A percentile compares a stretch with the other conserved stretches of the same genome.
phyloP scores from a whole-genome alignment of 345 rosid genomes.

The Linum usitatissimum region DNA sequence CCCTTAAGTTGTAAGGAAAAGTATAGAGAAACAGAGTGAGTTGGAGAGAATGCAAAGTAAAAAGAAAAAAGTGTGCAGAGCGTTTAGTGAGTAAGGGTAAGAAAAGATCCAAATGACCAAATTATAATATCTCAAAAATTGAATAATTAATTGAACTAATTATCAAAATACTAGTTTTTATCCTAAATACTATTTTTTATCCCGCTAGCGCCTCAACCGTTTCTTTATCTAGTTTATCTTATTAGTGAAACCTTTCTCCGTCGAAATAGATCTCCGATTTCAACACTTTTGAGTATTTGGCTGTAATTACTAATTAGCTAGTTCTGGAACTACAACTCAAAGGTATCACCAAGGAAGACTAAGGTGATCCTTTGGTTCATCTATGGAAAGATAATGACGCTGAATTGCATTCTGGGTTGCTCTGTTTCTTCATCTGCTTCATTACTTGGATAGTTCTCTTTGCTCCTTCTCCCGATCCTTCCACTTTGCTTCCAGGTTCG shows the following conservation, averaged over 20 bases:
- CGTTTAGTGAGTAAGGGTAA: no score
- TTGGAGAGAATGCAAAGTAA: no score
- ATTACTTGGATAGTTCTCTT: constrained; percentile 20
- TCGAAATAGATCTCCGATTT: neutral
- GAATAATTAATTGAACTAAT: no score
- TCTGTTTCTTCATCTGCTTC: constrained; percentile 9
- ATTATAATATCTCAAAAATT: no score
- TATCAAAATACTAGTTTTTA: no score
- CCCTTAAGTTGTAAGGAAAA: no score
- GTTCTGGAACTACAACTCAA: neutral
- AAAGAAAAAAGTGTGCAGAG: no score
- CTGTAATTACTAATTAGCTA: neutral
- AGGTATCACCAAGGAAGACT: neutral
- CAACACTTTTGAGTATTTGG: neutral
- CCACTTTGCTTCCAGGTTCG: constrained; percentile 34
- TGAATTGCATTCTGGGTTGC: constrained; percentile 8
- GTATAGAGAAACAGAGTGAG: no score
- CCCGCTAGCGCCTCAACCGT: no score
- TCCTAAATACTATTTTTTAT: no score
- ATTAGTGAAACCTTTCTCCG: no score
- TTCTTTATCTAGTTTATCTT: neutral
- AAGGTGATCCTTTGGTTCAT: neutral
- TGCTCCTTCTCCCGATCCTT: constrained; percentile 22
- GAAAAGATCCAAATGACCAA: no score
- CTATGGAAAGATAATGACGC: constrained; percentile 16